Conservation (phyloP, 2,329 filamentous ascomycete genomes). For the Ascocoryne sarcoides region DNA sequence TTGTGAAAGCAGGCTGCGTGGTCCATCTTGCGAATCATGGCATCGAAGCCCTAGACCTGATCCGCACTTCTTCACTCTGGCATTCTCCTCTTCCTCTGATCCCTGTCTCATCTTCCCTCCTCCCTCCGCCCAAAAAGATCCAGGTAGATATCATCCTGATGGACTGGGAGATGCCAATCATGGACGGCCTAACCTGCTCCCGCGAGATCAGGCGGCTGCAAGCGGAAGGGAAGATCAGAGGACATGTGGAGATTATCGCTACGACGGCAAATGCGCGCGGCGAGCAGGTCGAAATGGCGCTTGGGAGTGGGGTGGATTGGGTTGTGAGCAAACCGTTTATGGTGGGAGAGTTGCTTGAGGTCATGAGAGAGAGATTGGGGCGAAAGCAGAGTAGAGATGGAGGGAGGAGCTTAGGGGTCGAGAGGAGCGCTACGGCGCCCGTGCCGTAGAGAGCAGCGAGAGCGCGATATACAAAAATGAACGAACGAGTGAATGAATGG, state of each 20-base stretch:
- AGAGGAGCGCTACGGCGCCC: too few species aligned
- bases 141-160: constrained; percentile 57
- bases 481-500: too few species aligned
- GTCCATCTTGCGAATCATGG: constrained; percentile 48
- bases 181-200: constrained; percentile 61
- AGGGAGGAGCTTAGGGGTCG: too few species aligned
- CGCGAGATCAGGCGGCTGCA: constrained; percentile 52
- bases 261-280: constrained; percentile 28
- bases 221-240: constrained; percentile 41
- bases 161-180: constrained; percentile 71
- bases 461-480: too few species aligned
- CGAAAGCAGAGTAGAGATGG: too few species aligned
- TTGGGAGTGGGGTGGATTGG: constrained; percentile 16
- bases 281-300: constrained; percentile 21
- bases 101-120: neutral
- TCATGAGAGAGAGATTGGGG: constrained; percentile 8
- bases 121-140: constrained; percentile 13
- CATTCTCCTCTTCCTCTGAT: neutral
- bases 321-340: constrained; percentile 14
- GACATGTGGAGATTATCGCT: constrained; percentile 31
- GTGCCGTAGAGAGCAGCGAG: too few species aligned
- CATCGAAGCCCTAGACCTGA: constrained; percentile 42
- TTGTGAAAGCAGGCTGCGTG: constrained; percentile 35
- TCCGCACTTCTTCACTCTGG: constrained; percentile 20
- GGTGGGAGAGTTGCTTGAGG: constrained; percentile 6